Evolutionary conservation across 805 yeast species (phyloP).

Genomic region (Cyberlindnera saturnus): DNA sequence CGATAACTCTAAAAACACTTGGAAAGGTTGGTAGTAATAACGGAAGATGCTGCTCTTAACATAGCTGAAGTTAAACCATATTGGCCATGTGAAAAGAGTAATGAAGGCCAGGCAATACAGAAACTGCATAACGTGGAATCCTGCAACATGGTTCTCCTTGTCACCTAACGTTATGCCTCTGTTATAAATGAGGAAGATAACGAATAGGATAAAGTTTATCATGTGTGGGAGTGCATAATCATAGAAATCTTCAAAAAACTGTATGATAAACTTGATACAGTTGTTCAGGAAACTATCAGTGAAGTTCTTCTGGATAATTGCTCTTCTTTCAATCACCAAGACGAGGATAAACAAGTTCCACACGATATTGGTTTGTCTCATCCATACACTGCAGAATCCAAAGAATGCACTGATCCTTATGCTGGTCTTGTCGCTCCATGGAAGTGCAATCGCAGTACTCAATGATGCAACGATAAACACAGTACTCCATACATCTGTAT

Average conservation of each 20-base stretch:
- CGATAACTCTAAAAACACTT: slow-evolving; percentile 25
- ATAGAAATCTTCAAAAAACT: slow-evolving; percentile 29
- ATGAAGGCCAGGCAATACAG: slow-evolving; percentile 71
- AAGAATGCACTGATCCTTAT: slow-evolving; percentile 43
- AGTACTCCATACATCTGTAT: slow-evolving; percentile 93
- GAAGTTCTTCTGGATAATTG: slow-evolving; percentile 35
- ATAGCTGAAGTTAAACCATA: slow-evolving; percentile 51
- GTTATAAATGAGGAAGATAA: slow-evolving; percentile 53
- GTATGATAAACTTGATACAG: slow-evolving; percentile 32
- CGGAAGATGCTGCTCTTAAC: slow-evolving; percentile 33
- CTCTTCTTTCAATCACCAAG: slow-evolving; percentile 45
- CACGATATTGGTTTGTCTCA: slow-evolving; percentile 87
- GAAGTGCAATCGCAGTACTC: slow-evolving; percentile 37
- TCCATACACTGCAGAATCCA: slow-evolving; percentile 58
- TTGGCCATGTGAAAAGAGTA: slow-evolving; percentile 61
- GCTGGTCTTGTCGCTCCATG: slow-evolving; percentile 29
- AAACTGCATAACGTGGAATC: slow-evolving; percentile 71
- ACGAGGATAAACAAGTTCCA: slow-evolving; percentile 70
- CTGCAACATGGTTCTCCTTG: slow-evolving; percentile 71
- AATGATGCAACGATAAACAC: slow-evolving; percentile 55
- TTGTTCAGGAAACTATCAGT: slow-evolving; percentile 32
- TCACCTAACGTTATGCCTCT: slow-evolving; percentile 92
- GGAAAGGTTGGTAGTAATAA: slow-evolving; percentile 23
- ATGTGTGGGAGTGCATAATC: slow-evolving; percentile 42
- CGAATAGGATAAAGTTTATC: slow-evolving; percentile 48